A percentile compares a stretch with the other conserved stretches of the same genome.
Conservation (phyloP, 768 basidiomycete genomes). For the Boletus patriciae region DNA sequence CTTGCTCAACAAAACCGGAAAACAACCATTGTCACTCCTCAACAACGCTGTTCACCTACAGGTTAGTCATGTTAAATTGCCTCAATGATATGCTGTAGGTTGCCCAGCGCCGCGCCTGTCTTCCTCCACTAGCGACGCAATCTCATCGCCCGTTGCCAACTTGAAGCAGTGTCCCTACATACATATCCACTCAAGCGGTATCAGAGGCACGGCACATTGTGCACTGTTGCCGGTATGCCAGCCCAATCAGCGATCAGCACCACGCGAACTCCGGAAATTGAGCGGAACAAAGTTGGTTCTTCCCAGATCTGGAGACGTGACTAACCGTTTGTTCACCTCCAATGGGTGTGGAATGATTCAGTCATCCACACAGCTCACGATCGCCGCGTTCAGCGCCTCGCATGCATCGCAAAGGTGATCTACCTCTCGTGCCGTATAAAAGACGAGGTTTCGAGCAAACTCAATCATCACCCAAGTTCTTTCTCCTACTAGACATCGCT, state of each 20-base stretch:
- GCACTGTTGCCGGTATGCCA: background rate
- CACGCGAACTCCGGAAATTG: constrained; percentile 2
- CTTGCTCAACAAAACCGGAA: background rate
- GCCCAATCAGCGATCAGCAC: constrained; percentile 8
- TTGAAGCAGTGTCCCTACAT: background rate
- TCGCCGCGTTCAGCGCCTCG: background rate
- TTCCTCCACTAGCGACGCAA: background rate
- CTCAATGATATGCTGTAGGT: background rate
- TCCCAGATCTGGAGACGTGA: constrained; percentile 1
- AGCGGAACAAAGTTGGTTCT: background rate
- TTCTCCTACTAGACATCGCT: constrained; percentile 5
- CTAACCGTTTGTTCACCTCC: background rate
- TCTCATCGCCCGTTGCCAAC: constrained; percentile 1
- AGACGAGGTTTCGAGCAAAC: constrained; percentile 6
- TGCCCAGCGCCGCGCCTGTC: background rate
- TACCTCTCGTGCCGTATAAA: constrained; percentile 21
- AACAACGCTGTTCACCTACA: background rate
- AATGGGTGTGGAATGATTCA: background rate
- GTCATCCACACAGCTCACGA: background rate
- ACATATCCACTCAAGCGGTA: background rate
- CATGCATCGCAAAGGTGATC: background rate
- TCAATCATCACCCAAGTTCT: background rate
- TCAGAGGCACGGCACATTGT: background rate
- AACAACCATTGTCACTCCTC: too few relatives aligned
- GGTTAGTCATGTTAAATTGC: background rate